Percentiles rank a stretch among this genome's conserved stretches.
Conservation (phyloP, 2,329 filamentous ascomycete species). For the Podosphaera xanthii region DNA sequence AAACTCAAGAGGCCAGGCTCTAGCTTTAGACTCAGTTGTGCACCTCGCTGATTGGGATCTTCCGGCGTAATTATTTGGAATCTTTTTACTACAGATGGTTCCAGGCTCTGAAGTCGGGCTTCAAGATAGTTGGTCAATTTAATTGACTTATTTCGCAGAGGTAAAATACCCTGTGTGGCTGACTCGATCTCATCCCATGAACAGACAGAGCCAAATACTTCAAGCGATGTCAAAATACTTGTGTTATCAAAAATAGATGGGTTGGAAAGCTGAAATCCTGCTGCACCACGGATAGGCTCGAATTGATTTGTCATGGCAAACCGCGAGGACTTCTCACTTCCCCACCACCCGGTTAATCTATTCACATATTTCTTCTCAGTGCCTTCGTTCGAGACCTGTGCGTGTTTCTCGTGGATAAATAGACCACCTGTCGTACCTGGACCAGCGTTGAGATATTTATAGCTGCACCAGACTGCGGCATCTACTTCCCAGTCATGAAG, state of each 20-base stretch:
- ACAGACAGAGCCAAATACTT: conserved; percentile 29
- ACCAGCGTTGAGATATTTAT: conserved; percentile 64
- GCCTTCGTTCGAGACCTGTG: conserved; percentile 5
- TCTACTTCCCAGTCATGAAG: conserved; percentile 63
- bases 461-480: conserved; percentile 58
- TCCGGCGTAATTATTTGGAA: conserved; percentile 43
- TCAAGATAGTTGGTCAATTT: conserved; percentile 47
- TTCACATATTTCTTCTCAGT: conserved; percentile 21
- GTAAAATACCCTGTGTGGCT: conserved; percentile 31
- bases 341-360: conserved; percentile 62
- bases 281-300: conserved; percentile 46
- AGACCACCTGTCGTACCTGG: conserved; percentile 51
- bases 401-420: conserved; percentile 41
- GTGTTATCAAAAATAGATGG: conserved; percentile 54
- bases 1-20: conserved; percentile 34
- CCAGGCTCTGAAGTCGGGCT: conserved; percentile 25
- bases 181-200: background rate
- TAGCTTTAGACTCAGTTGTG: conserved; percentile 47
- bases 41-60: conserved; percentile 40
- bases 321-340: conserved; percentile 41
- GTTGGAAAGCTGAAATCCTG: conserved; percentile 57
- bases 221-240: conserved; percentile 42
- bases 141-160: conserved; percentile 41
- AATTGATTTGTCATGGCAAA: conserved; percentile 63
- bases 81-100: conserved; percentile 13